Conservation (phyloP, 345 rosid genomes). For the Carallia pectinifolia region DNA sequence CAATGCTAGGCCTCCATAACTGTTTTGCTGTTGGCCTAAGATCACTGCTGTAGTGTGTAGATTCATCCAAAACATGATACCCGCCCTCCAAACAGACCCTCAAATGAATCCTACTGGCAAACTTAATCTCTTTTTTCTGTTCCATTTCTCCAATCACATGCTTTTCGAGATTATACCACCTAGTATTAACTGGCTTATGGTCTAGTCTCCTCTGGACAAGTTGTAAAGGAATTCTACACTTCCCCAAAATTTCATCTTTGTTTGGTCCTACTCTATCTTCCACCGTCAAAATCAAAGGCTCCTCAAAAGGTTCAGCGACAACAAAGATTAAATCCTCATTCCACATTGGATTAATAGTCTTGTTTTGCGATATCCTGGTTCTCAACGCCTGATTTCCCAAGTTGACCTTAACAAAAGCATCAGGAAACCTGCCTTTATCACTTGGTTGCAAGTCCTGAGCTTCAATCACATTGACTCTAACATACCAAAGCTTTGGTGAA, state of each 20-base stretch:
- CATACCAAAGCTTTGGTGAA: constrained; percentile 36
- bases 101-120: constrained; percentile 29
- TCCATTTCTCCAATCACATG: constrained; percentile 23
- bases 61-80: constrained; percentile 35
- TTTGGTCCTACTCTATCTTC: constrained; percentile 24
- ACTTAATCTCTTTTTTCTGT: constrained; percentile 26
- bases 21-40: constrained; percentile 37
- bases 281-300: constrained; percentile 31
- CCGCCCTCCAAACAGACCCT: constrained; percentile 32
- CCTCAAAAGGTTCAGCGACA: constrained; percentile 32
- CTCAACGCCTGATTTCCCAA: constrained; percentile 26
- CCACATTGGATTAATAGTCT: constrained; percentile 33
- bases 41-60: constrained; percentile 32
- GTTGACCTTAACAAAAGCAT: constrained; percentile 25
- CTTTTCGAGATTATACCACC: constrained; percentile 34
- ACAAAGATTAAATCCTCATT: constrained; percentile 33
- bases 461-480: constrained; percentile 36
- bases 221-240: constrained; percentile 26
- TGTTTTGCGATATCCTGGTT: constrained; percentile 25
- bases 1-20: constrained; percentile 35
- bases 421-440: constrained; percentile 29
- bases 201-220: constrained; percentile 31
- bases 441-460: constrained; percentile 33
- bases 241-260: constrained; percentile 30
- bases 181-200: constrained; percentile 31